These are phyloP conservation scores for Fraxinus xanthoxyloides DNA, from an alignment of 305 asterid species.

Conservation along the genomic window DNA sequence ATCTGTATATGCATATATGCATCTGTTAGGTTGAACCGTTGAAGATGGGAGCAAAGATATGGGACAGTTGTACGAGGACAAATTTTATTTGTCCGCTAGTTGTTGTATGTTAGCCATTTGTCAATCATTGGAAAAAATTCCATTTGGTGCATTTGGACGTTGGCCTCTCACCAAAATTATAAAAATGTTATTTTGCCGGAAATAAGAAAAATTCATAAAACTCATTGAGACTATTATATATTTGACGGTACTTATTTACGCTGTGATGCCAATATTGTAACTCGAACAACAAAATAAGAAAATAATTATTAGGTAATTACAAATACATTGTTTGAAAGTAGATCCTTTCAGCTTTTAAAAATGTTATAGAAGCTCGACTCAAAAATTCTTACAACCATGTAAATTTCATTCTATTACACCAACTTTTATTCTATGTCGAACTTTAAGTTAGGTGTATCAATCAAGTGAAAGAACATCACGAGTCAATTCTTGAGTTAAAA, in stretches of 20 bases:
- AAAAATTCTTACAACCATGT: not conserved
- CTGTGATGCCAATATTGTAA: not conserved
- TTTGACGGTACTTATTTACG: not conserved
- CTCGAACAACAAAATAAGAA: constrained; percentile 16
- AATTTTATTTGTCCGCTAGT: constrained; percentile 11
- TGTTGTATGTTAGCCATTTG: constrained; percentile 20
- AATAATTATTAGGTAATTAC: too few species aligned
- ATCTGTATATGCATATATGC: not conserved
- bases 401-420: not conserved
- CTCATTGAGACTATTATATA: not conserved
- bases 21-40: not conserved
- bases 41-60: not conserved
- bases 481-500: not conserved
- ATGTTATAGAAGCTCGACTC: not conserved
- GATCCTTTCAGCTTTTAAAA: not conserved
- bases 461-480: not conserved
- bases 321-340: not conserved
- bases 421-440: too few species aligned
- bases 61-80: constrained; percentile 16
- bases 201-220: too few species aligned
- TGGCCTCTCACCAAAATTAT: not conserved
- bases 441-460: too few species aligned
- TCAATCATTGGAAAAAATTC: not conserved
- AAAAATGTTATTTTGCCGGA: not conserved
- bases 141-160: not conserved